Evolutionary conservation across 1,284 basidiomycete species (phyloP).

Genomic region (Omphalotus olearius): DNA sequence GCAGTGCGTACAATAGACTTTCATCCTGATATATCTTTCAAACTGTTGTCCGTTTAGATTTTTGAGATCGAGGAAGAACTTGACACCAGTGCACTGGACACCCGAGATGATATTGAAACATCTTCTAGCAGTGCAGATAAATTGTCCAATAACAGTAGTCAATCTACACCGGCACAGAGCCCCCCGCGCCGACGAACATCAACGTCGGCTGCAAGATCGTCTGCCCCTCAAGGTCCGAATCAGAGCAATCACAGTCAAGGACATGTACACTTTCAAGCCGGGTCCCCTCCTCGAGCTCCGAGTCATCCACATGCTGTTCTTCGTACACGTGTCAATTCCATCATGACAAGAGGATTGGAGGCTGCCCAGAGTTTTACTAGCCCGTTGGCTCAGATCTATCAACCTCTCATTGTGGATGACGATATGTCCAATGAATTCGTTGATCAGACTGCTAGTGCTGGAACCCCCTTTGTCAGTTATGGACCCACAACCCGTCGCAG

Average conservation of each 20-base stretch:
- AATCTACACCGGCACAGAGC: neutral
- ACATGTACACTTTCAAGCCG: constrained; percentile 13
- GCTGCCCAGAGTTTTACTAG: constrained; percentile 42
- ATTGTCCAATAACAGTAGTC: constrained; percentile 6
- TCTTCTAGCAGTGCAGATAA: constrained; percentile 25
- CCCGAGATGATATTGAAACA: constrained; percentile 21
- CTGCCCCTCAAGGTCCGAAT: constrained; percentile 5
- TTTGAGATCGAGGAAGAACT: constrained; percentile 81
- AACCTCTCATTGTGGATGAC: constrained; percentile 57
- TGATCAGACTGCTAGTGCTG: constrained; percentile 12
- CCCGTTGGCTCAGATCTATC: constrained; percentile 71
- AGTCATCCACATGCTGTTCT: constrained; percentile 24
- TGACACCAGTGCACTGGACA: constrained; percentile 54
- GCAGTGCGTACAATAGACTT: constrained; percentile 40
- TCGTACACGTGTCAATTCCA: constrained; percentile 43
- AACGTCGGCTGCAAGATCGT: constrained; percentile 9
- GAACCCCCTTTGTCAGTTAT: constrained; percentile 42
- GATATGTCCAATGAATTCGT: constrained; percentile 31
- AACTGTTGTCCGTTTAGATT: constrained; percentile 41
- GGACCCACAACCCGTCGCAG: constrained; percentile 56
- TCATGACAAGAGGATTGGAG: constrained; percentile 39
- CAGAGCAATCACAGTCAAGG: neutral
- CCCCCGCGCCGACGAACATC: constrained; percentile 12
- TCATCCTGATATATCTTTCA: neutral
- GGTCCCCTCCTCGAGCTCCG: constrained; percentile 21